Percentiles rank a stretch among this genome's conserved stretches.
phyloP scores from a whole-genome alignment of 2,329 filamentous ascomycete genomes.

The Fusarium sp. region DNA sequence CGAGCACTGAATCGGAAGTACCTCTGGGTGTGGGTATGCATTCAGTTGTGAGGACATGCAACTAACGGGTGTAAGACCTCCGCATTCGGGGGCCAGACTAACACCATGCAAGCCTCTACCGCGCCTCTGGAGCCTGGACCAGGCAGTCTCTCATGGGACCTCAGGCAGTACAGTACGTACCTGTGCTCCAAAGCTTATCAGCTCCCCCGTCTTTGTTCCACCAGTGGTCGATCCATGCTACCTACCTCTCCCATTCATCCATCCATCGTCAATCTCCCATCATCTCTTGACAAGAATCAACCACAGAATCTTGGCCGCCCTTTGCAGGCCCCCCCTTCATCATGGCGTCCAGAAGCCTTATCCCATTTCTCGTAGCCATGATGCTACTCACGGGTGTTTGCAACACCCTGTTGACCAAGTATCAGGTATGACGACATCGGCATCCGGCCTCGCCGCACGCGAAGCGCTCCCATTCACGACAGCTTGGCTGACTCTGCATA shows the following conservation, averaged over 20 bases:
- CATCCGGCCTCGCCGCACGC: neutral
- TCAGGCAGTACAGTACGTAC: constrained; percentile 11
- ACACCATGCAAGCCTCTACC: neutral
- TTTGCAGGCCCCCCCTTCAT: constrained; percentile 16
- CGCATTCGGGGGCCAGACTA: constrained; percentile 19
- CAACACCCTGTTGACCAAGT: constrained; percentile 97
- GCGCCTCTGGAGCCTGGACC: neutral
- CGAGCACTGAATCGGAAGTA: neutral
- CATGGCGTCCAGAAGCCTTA: constrained; percentile 78
- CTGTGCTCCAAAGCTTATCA: constrained; percentile 35
- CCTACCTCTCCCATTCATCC: neutral
- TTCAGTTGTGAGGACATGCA: constrained; percentile 7
- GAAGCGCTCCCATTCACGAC: neutral
- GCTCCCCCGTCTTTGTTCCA: constrained; percentile 30
- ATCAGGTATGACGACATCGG: constrained; percentile 72
- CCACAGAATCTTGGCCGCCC: constrained; percentile 1
- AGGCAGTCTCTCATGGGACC: neutral
- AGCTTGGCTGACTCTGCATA: constrained; percentile 48
- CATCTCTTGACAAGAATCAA: constrained; percentile 15
- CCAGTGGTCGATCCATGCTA: constrained; percentile 12
- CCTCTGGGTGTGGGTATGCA: neutral
- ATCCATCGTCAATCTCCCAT: constrained; percentile 9
- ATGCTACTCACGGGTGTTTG: constrained; percentile 97
- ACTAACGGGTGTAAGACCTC: constrained; percentile 17
- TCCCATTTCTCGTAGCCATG: constrained; percentile 92